Evolutionary conservation across 1,284 basidiomycete species (phyloP), one percentile per base, ranked within the genome.

Genomic region (Microstroma glucosiphilum): DNA sequence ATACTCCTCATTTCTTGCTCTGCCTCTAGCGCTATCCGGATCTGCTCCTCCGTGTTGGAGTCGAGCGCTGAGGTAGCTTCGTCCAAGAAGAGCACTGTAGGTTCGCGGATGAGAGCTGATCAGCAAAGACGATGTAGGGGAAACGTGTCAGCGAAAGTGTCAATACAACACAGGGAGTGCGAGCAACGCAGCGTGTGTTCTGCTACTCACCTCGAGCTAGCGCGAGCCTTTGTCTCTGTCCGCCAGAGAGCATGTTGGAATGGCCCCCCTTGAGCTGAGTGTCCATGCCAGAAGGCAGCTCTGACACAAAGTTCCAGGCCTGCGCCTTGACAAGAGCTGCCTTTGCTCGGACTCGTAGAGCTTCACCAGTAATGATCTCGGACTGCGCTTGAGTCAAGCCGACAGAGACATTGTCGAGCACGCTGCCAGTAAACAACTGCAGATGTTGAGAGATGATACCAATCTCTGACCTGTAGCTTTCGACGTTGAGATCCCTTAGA

Each of bases 381-480:
- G 65, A 72, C 13, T 67, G 61, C 43, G 69, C 73, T 0, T 68
- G 73, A 0, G 66, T 65, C 25, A 79, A 63, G 40, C 77, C 77
- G 4, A 72, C 70, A 4, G 76, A 75, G 15, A 79, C 76, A 49
- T 79, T 79, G 41, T 77, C 76, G 46, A 75, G 74, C 37, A 79
- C 65, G 19, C 69, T 68, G 1, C 72, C 77, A 21, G 73, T 72
- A 54, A 78, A 77, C 23, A 79, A 64, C 58, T 77, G 75, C 6
- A 81, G 81, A 43, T 82, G 78, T 62, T 82, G 82, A 7, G 78
- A 74, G n/a, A 82, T 81, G 12, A 82, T 78, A 21, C 80, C 79
- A 53, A 82, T 74, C 60, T 81, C 80, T 12, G 78, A 79, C 11
- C 82, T 76, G 17, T 82, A 69, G 77, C 80, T 82, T 17, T 72